Evolutionary conservation across 2,329 filamentous ascomycete species (phyloP), one percentile per base, ranked within the genome.

Genomic region (Colletotrichum viniferum): DNA sequence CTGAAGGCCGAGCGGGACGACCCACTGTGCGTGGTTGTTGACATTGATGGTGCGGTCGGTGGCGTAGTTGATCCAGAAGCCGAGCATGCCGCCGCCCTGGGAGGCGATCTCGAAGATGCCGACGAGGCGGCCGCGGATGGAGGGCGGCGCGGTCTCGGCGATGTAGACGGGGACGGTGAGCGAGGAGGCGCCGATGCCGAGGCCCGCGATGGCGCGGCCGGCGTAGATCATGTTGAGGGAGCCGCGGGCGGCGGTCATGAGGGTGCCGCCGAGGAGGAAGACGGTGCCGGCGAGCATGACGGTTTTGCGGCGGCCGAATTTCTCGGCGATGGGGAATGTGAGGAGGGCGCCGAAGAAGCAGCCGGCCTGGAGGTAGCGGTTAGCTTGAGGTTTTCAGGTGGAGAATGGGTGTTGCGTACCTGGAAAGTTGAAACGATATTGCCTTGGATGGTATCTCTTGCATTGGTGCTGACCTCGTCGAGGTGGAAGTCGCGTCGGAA

Each of bases 21-120:
- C 81, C 86, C 86, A 88, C 74, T 86, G 82, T 36, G 70, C 67
- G 14, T 72, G 66, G 2, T 43, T n/a, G 3, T 55, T 12, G n/a
- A 71, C 66, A 60, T 78, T 68, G n/a, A 80, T 76, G 6, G 68
- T 73, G 18, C 68, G 65, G 71, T 77, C 73, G 9, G 73, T 76
- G 21, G 73, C 76, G 9, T 81, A 81, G 66, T 84, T 81, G 24
- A 85, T 84, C 84, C 85, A 86, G 70, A 86, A 86, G 13, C 87
- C 88, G 24, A 85, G 82, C 70, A 84, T 63, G 83, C 87, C 77
- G 86, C 88, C 85, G 83, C 83, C 84, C 80, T 87, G 86, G 1
- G 84, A 87, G 7, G 84, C 82, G 18, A 88, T 86, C 76, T 90
- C 88, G 75, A 89, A 90, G n/a, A 90, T 87, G 34, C 88, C 88